Percentiles rank a stretch among this genome's conserved stretches.
These are phyloP conservation scores for Boletus albobrunnescens DNA, from an alignment of 1,284 basidiomycete species.

Conservation along the genomic window DNA sequence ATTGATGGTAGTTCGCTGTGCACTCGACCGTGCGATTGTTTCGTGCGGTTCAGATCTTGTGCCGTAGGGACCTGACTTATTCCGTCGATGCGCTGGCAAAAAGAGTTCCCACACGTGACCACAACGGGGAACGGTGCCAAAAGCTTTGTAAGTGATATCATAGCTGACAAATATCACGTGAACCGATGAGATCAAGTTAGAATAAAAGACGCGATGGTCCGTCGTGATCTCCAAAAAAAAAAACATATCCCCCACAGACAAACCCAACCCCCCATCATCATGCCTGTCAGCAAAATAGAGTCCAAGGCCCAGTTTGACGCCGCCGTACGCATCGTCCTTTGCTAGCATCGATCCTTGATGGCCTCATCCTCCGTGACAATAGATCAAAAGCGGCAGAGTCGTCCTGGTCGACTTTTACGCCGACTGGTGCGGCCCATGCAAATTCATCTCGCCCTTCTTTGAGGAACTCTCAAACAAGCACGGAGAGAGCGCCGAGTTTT, in stretches of 20 bases:
- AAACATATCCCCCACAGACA: background rate
- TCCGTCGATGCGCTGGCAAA: too few species aligned
- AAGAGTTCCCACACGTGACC: too few species aligned
- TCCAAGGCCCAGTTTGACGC: conserved; percentile 11
- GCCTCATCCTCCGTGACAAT: background rate
- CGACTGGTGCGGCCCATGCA: conserved; percentile 62
- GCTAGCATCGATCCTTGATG: background rate
- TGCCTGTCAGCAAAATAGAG: conserved; percentile 6
- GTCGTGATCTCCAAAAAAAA: background rate
- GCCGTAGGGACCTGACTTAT: too few species aligned
- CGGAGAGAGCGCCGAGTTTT: conserved; percentile 48
- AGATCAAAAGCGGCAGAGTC: conserved; percentile 34
- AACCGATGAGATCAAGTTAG: background rate
- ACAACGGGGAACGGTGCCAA: too few species aligned
- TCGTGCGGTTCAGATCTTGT: too few species aligned
- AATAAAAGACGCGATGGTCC: too few species aligned
- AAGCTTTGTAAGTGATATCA: background rate
- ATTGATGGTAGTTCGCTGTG: too few species aligned
- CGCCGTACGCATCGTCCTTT: conserved; percentile 9
- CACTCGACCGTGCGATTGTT: too few species aligned
- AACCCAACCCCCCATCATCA: conserved; percentile 6
- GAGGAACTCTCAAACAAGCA: conserved; percentile 43
- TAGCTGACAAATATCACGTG: background rate
- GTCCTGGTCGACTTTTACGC: conserved; percentile 62
- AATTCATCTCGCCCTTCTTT: conserved; percentile 63